Evolutionary conservation across 192 early-diverging fungal genomes (phyloP).

Genomic region (Lunasporangiospora selenospora): DNA sequence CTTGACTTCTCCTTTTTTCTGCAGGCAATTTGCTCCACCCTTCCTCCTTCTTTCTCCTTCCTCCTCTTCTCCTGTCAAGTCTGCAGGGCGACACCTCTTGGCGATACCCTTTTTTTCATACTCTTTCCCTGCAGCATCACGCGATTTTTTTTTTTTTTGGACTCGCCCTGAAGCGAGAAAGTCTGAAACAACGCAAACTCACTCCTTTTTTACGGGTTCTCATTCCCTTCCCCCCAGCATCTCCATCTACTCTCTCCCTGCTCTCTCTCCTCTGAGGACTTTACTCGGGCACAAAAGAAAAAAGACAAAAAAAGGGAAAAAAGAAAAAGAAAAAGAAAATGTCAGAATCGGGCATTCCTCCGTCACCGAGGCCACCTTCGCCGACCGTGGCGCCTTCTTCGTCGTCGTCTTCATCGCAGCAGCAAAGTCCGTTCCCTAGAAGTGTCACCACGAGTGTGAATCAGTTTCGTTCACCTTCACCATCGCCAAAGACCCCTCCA

Average conservation of each 20-base stretch:
- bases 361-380: constrained; percentile 33
- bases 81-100: neutral
- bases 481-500: constrained; percentile 42
- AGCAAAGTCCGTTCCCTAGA: constrained; percentile 24
- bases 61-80: neutral
- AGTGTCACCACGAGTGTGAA: neutral
- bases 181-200: too few relatives aligned
- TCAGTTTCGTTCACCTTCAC: constrained; percentile 40
- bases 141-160: neutral
- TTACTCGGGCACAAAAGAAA: neutral
- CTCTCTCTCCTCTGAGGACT: neutral
- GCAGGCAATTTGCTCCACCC: neutral
- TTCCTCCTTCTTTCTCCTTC: neutral
- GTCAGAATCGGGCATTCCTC: constrained; percentile 27
- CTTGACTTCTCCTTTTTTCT: too few relatives aligned
- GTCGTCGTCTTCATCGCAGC: constrained; percentile 21
- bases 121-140: neutral
- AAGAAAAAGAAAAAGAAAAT: too few relatives aligned
- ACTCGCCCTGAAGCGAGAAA: too few relatives aligned
- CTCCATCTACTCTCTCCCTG: neutral
- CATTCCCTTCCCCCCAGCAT: neutral
- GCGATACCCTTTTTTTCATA: neutral
- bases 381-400: constrained; percentile 27
- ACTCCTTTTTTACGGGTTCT: neutral
- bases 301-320: neutral